Evolutionary conservation across 225 moss, liverwort and hornwort species (phyloP), one percentile per base, ranked within the genome.

Genomic region (Asterella californica): DNA sequence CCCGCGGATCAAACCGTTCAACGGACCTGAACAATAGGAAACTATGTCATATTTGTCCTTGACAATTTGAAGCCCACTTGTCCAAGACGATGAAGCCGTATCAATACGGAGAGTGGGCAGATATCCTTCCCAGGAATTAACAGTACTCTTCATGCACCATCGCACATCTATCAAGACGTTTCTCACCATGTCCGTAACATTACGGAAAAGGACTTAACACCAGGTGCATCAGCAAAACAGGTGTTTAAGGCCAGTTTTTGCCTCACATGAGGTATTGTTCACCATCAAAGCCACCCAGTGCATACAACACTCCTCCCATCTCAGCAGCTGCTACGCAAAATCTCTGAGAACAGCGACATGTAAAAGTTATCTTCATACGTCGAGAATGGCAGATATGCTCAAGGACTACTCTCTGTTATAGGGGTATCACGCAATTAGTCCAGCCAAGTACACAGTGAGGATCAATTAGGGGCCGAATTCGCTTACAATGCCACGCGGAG

Each of bases 1-100:
- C 92, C 45, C 96, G 90, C 50, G 94, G 94, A 88, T 96, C 96
- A 86, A 89, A 91, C 68, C 94, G 92, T 87, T 96, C 96, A 80
- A 89, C 82, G 75, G 89, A 94, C 91, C 96, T 96, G 83, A 32
- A 1, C 48, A 82, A 3, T 60, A 76, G 61, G 21, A 59, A 33
- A 6, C 22, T 70, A 8, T 24, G 38, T 70, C 21, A 22, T 37
- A 15, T 65, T 33, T 1, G 29, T 9, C 32, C 65, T 32, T 3
- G 33, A 65, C 11, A 65, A 65, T 33, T 18, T 32, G 0, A 65
- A 12, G 27, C 25, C 61, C n/a, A 5, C 6, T 61, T 5, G 61
- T 61, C 2, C 10, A 54, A 54, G 8, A 54, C 54, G 2, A 14
- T 54, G 54, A 9, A 54, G 22, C 22, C 14, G 57, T 24, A 2